Percentiles rank a stretch among this genome's conserved stretches.
Evolutionary conservation across 768 basidiomycete species (phyloP).

Genomic region (Trametes cinnabarina): DNA sequence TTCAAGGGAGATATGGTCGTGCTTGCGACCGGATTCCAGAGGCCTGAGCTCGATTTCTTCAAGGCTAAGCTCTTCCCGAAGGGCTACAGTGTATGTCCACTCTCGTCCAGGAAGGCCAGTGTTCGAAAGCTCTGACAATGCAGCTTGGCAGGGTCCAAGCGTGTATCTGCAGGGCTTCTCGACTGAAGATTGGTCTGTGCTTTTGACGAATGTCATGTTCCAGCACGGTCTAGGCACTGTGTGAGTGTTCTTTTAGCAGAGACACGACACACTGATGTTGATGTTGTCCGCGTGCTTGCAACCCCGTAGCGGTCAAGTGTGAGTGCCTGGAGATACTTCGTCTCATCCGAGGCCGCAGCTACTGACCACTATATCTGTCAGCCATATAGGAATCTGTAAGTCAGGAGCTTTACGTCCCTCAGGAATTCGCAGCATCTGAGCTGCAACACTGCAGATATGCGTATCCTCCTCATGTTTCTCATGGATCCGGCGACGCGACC

Average conservation of each 20-base stretch:
- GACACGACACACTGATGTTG: no score
- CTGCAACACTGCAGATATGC: conserved; percentile 35
- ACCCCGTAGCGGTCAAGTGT: no score
- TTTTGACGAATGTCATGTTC: conserved; percentile 51
- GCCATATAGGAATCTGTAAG: no score
- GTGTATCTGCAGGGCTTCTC: conserved; percentile 55
- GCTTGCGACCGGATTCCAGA: conserved; percentile 52
- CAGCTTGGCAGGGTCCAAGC: conserved; percentile 38
- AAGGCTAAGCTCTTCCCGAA: conserved; percentile 49
- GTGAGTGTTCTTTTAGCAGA: no score
- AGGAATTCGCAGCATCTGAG: conserved; percentile 37
- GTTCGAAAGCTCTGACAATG: no score
- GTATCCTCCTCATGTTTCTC: conserved; percentile 48
- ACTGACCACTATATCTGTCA: no score
- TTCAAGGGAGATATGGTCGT: conserved; percentile 45
- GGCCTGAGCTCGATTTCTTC: conserved; percentile 45
- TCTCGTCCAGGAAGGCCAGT: neutral
- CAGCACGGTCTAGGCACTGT: conserved; percentile 41
- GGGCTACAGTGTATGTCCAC: conserved; percentile 37
- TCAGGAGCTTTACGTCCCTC: no score
- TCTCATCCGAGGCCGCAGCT: no score
- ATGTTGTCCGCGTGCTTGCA: no score
- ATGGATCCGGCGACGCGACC: conserved; percentile 45
- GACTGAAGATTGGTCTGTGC: conserved; percentile 50
- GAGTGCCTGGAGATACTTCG: no score